Base-by-base conservation (phyloP, 148 eudicot genomes). In the Heliosperma pusillum region DNA sequence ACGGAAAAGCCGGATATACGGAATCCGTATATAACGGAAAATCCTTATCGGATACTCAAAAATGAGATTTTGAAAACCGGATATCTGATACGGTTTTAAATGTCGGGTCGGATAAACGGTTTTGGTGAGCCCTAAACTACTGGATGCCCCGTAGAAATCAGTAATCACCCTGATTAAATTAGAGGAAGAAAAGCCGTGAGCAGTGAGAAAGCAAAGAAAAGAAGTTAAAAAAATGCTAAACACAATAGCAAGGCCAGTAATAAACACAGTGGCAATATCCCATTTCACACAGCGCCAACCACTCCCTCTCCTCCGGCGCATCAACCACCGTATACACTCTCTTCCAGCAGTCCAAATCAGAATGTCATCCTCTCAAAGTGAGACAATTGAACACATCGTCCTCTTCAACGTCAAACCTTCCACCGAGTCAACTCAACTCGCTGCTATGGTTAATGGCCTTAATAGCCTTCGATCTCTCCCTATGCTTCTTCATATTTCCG, bases 371-470 rank as follows among this genome's bases (percentile, higher is more conserved):
- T 47, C 92, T 9, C 20, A 62, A 11, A 0, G 78, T 4, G 17
- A 50, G 16, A 74, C 79, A 80, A 30, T 92, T 69, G 97, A 92
- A 56, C 97, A 92, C 88, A 70, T 92, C 72, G 97, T 88, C 63
- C 95, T 92, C 69, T 85, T 90, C 90, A 86, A 86, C 9, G 85
- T 79, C 73, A 92, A 90, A 77, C 85, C 85, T 36, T 60, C 74
- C 52, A 70, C 92, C 17, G 83, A 86, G 70, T 64, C 87, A 12
- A 65, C 83, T 25, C 78, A 83, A 30, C 56, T 85, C 75, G 57
- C 81, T 45, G 47, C 92, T 76, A 90, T 92, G 95, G n/a, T 88
- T 66, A 50, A 20, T 81, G 80, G 80, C 13, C 88, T 91, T 77
- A 80, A 81, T 80, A n/a, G 40, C 50, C 93, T 92, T 62, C 69